phyloP scores from a whole-genome alignment of 1,284 basidiomycete species.

The Athelia sp. region DNA sequence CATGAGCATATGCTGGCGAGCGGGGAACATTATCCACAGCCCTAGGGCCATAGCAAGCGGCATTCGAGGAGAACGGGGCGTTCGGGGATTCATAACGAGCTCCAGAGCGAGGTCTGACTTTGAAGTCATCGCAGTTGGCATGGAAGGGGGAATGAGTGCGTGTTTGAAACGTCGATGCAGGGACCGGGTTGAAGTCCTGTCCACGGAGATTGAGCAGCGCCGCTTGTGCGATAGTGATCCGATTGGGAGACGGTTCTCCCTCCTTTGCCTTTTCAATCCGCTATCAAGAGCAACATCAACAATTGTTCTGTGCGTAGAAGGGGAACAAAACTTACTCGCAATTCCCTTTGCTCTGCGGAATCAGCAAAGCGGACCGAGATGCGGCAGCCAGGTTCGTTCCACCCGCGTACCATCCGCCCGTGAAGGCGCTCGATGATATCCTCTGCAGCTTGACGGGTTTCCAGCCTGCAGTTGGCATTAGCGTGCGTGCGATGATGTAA shows the following conservation, averaged over 20 bases:
- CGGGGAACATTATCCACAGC: slow-evolving; percentile 13
- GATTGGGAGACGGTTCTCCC: slow-evolving; percentile 53
- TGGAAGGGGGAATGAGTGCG: slow-evolving; percentile 2
- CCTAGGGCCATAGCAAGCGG: background rate
- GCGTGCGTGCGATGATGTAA: background rate
- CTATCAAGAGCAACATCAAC: slow-evolving; percentile 6
- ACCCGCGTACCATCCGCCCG: slow-evolving; percentile 71
- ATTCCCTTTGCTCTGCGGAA: slow-evolving; percentile 46
- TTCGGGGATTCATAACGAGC: background rate
- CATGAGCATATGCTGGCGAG: slow-evolving; percentile 15
- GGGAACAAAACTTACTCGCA: slow-evolving; percentile 25
- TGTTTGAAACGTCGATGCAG: slow-evolving; percentile 5
- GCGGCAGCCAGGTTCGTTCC: slow-evolving; percentile 64
- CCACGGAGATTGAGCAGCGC: slow-evolving; percentile 69
- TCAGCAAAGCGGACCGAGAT: slow-evolving; percentile 74
- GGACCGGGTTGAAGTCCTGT: slow-evolving; percentile 35
- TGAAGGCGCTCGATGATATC: slow-evolving; percentile 69
- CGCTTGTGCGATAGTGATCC: slow-evolving; percentile 72
- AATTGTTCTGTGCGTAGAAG: background rate
- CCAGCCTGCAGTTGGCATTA: slow-evolving; percentile 43
- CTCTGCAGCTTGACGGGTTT: slow-evolving; percentile 61
- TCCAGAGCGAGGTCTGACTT: background rate
- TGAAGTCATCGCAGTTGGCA: background rate
- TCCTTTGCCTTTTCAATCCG: slow-evolving; percentile 40
- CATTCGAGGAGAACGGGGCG: background rate